Percentiles rank a stretch among this genome's conserved stretches.
Conservation (phyloP, 768 basidiomycete genomes). For the Nidularia pulvinata region DNA sequence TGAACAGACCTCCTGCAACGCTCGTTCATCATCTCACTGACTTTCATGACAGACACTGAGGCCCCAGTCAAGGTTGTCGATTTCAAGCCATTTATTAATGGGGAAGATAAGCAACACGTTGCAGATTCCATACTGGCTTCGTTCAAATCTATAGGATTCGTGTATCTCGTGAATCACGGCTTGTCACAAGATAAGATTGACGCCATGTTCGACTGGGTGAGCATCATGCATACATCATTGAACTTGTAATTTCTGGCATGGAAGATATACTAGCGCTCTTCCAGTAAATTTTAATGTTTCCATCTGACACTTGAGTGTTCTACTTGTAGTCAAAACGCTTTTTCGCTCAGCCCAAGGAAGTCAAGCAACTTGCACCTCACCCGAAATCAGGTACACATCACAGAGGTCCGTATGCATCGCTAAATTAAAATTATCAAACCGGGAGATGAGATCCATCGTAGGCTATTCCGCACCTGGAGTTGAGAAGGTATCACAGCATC, state of each 20-base stretch:
- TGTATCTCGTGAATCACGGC: conserved; percentile 43
- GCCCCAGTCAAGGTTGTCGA: conserved; percentile 31
- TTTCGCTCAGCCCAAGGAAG: conserved; percentile 32
- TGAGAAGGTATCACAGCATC: conserved; percentile 35
- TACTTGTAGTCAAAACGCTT: conserved; percentile 31
- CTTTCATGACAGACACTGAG: not conserved
- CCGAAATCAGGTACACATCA: conserved; percentile 42
- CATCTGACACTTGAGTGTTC: not conserved
- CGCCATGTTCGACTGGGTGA: conserved; percentile 40
- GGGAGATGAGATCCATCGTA: conserved; percentile 5
- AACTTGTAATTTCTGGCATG: not conserved
- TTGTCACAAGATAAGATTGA: conserved; percentile 31
- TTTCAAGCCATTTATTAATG: conserved; percentile 40
- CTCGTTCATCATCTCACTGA: not conserved
- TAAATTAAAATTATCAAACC: not conserved
- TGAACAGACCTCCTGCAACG: not conserved
- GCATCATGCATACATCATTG: conserved; percentile 1
- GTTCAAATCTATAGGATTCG: conserved; percentile 46
- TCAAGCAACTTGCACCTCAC: conserved; percentile 43
- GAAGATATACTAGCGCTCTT: too few relatives aligned
- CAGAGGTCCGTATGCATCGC: conserved; percentile 23
- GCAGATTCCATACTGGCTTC: conserved; percentile 40
- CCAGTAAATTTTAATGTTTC: not conserved
- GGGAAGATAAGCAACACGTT: conserved; percentile 31
- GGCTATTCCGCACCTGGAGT: conserved; percentile 36